Conservation (phyloP, 2,329 filamentous ascomycete species). For the Stachybotrys chartarum region DNA sequence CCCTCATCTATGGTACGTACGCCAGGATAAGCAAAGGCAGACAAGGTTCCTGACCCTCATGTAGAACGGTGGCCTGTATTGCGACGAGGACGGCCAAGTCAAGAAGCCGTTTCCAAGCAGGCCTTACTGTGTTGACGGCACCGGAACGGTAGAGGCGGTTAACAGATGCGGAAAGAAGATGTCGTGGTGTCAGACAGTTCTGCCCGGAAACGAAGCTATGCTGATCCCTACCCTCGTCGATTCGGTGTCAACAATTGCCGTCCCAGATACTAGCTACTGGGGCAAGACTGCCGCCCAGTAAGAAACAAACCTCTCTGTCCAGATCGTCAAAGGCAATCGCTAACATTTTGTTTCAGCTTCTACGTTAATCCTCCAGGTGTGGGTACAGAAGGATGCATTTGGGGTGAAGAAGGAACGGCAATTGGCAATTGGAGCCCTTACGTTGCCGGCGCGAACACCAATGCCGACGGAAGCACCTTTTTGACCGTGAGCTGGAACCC, state of each 20-base stretch:
- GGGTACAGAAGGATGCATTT: constrained; percentile 57
- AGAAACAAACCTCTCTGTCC: constrained; percentile 23
- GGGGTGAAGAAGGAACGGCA: constrained; percentile 57
- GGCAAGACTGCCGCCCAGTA: constrained; percentile 66
- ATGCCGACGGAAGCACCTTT: constrained; percentile 56
- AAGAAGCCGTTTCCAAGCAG: constrained; percentile 61
- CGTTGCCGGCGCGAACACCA: constrained; percentile 69
- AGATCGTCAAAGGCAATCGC: background rate
- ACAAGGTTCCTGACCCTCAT: constrained; percentile 1
- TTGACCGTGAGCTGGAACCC: constrained; percentile 75
- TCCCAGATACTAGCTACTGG: constrained; percentile 67
- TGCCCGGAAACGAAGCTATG: constrained; percentile 77
- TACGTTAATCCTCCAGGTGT: constrained; percentile 73
- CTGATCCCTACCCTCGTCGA: constrained; percentile 68
- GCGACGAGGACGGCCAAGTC: constrained; percentile 57
- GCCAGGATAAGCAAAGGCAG: constrained; percentile 1
- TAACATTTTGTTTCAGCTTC: constrained; percentile 32
- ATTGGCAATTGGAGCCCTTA: constrained; percentile 73
- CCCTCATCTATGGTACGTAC: constrained; percentile 62
- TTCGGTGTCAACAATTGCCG: constrained; percentile 53
- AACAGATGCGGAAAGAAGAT: constrained; percentile 58
- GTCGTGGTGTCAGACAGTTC: constrained; percentile 72
- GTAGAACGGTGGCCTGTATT: constrained; percentile 68
- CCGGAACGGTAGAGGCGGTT: constrained; percentile 55
- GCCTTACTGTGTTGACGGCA: constrained; percentile 64